Percentiles rank a stretch among this genome's conserved stretches.
phyloP scores from a whole-genome alignment of 2,329 filamentous ascomycete species.

The Colletotrichum costaricense region DNA sequence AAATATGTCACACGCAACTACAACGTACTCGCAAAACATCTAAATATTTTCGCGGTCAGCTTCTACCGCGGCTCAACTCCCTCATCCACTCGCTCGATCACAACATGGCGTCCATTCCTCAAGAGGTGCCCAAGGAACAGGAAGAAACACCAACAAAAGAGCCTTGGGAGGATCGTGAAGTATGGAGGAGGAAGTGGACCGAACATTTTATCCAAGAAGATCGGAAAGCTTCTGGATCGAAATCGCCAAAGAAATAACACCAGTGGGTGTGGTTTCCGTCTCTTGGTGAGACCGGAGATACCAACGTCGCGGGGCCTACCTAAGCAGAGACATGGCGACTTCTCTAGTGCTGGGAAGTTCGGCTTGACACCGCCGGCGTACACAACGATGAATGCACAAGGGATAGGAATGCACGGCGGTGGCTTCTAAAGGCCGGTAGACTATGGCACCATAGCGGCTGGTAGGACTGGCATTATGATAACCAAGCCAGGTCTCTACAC shows the following conservation, averaged over 20 bases:
- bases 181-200: constrained; percentile 34
- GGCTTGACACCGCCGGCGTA: no score
- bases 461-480: constrained; percentile 9
- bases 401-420: neutral
- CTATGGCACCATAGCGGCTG: constrained; percentile 11
- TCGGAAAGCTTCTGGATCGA: constrained; percentile 23
- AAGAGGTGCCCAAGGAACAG: constrained; percentile 31
- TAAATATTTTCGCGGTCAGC: constrained; percentile 27
- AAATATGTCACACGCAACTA: constrained; percentile 31
- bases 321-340: neutral
- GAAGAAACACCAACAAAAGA: constrained; percentile 29
- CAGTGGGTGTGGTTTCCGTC: neutral
- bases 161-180: constrained; percentile 34
- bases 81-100: constrained; percentile 34
- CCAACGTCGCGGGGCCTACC: neutral
- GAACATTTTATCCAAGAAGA: constrained; percentile 30
- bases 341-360: neutral
- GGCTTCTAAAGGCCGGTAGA: neutral
- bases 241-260: constrained; percentile 24
- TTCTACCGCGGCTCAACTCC: constrained; percentile 31
- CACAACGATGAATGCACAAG: neutral
- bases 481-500: neutral
- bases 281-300: neutral
- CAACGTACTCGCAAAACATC: constrained; percentile 28
- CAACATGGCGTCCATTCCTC: constrained; percentile 34